Evolutionary conservation across 2,329 filamentous ascomycete species (phyloP).

Genomic region (Aspergillus ruber): DNA sequence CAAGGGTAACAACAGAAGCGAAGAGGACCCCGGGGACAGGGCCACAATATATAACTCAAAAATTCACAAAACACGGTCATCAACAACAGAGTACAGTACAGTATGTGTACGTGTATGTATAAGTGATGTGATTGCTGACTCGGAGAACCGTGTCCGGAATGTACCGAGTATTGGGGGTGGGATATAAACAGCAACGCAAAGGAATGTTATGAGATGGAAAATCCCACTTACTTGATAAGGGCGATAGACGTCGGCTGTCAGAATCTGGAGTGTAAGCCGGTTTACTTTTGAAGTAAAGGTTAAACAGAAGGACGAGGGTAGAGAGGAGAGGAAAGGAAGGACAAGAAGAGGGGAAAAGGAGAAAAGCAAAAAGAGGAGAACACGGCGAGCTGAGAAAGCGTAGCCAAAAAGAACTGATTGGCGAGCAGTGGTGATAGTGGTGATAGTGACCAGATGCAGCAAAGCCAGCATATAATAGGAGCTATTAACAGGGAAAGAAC

Average conservation of each 20-base stretch:
- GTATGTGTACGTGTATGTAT: too few relatives aligned
- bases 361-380: slow-evolving; percentile 5
- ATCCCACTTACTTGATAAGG: slow-evolving; percentile 30
- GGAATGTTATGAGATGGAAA: slow-evolving; percentile 5
- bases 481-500: slow-evolving; percentile 3
- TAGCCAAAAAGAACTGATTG: slow-evolving; percentile 2
- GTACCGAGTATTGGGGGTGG: not conserved
- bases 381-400: not conserved
- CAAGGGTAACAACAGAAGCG: too few relatives aligned
- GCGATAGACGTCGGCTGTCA: slow-evolving; percentile 33
- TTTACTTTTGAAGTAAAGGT: slow-evolving; percentile 3
- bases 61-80: too few relatives aligned
- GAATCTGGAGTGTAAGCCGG: slow-evolving; percentile 10
- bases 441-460: slow-evolving; percentile 9
- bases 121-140: too few relatives aligned
- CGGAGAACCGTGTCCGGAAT: too few relatives aligned
- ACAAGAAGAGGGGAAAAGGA: slow-evolving; percentile 6
- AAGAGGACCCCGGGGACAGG: too few relatives aligned
- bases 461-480: slow-evolving; percentile 5
- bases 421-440: not conserved
- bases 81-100: too few relatives aligned
- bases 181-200: not conserved
- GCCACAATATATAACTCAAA: too few relatives aligned
- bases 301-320: slow-evolving; percentile 6
- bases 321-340: slow-evolving; percentile 5